Conservation (phyloP, 2,329 filamentous ascomycete genomes). For the Aspergillus neotritici region DNA sequence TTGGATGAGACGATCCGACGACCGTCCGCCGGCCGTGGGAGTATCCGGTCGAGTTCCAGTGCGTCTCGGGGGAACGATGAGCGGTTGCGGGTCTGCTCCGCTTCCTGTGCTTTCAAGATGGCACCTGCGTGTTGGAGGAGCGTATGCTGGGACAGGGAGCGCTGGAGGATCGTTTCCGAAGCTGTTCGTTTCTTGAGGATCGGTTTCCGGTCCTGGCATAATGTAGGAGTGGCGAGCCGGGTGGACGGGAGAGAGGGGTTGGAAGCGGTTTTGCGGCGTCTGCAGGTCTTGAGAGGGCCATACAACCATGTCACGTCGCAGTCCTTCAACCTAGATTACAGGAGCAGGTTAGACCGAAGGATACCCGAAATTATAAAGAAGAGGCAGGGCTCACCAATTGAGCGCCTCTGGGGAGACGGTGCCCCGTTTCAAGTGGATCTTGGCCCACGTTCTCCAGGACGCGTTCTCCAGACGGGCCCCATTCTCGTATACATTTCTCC, state of each 20-base stretch:
- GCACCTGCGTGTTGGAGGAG: conserved; percentile 84
- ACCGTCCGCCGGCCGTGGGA: conserved; percentile 32
- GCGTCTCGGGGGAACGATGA: conserved; percentile 49
- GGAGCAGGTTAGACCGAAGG: background rate
- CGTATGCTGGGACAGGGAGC: conserved; percentile 80
- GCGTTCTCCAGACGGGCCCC: conserved; percentile 84
- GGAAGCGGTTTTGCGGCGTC: conserved; percentile 48
- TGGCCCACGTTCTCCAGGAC: conserved; percentile 95
- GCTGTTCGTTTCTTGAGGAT: conserved; percentile 96
- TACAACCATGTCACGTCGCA: conserved; percentile 98
- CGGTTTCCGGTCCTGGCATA: conserved; percentile 72
- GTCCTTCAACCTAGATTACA: conserved; percentile 72
- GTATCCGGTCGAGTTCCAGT: conserved; percentile 59
- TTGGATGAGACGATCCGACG: conserved; percentile 14
- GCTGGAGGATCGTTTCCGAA: conserved; percentile 90
- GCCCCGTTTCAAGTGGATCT: conserved; percentile 77
- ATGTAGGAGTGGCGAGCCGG: conserved; percentile 56
- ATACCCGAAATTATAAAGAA: background rate
- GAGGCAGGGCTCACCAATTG: conserved; percentile 66
- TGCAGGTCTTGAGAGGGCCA: conserved; percentile 76
- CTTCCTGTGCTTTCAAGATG: conserved; percentile 76
- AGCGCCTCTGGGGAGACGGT: conserved; percentile 87
- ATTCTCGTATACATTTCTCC: conserved; percentile 72
- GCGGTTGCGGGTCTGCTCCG: conserved; percentile 49
- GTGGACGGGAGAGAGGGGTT: conserved; percentile 48